phyloP scores from a whole-genome alignment of 768 basidiomycete species.

The Plicaturopsis crispa region DNA sequence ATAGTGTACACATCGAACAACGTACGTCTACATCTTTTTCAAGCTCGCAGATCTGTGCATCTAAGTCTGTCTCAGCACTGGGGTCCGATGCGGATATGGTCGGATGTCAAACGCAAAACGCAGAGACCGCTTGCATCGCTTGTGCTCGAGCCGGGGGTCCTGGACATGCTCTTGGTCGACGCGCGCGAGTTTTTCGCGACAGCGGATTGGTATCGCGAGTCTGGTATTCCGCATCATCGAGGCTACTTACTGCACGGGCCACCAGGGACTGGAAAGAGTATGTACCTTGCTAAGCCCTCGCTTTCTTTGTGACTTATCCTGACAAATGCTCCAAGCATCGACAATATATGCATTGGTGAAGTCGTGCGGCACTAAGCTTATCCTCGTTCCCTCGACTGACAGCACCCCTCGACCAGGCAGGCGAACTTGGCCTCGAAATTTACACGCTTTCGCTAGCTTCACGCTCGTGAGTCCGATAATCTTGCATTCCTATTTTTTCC shows the following conservation, averaged over 20 bases:
- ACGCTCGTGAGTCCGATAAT: conserved; percentile 32
- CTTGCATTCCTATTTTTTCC: not conserved
- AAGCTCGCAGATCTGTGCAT: no score
- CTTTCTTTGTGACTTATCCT: conserved; percentile 28
- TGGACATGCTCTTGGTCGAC: conserved; percentile 40
- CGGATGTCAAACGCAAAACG: conserved; percentile 36
- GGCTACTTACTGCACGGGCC: conserved; percentile 55
- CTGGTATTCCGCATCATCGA: conserved; percentile 50
- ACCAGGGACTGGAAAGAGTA: conserved; percentile 61
- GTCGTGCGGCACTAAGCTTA: no score
- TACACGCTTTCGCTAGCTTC: conserved; percentile 52
- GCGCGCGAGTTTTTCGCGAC: conserved; percentile 45
- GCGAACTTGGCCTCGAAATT: conserved; percentile 76
- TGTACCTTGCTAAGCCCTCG: conserved; percentile 9
- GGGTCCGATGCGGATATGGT: conserved; percentile 36
- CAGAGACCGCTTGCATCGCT: conserved; percentile 49
- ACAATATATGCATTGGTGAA: conserved; percentile 50
- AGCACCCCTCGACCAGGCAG: no score
- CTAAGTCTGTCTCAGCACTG: conserved; percentile 29
- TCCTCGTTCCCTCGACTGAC: no score
- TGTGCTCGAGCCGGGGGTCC: conserved; percentile 38
- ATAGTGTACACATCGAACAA: conserved; percentile 28
- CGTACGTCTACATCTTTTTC: conserved; percentile 21
- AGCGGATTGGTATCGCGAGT: conserved; percentile 48
- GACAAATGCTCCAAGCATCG: no score